Evolutionary conservation across 2,329 filamentous ascomycete species (phyloP), one percentile per base, ranked within the genome.

Genomic region (Colletotrichum australisinense): DNA sequence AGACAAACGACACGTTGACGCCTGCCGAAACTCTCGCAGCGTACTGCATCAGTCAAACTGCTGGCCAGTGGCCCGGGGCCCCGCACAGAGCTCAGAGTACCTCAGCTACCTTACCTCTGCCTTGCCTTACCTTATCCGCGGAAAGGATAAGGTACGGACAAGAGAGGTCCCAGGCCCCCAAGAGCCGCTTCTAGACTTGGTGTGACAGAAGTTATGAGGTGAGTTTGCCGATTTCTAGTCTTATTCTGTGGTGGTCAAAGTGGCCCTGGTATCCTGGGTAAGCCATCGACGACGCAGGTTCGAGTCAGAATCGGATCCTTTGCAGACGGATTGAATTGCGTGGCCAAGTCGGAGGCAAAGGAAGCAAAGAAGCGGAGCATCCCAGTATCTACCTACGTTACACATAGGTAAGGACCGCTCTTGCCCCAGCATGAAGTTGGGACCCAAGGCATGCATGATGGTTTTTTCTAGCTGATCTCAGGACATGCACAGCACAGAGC

Each of bases 31-130:
- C 60, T 62, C 60, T 65, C 56, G 60, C 35, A 66, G 56, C 35
- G 49, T 62, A 62, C 67, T 35, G 57, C 67, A 57, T 73, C 26
- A 52, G 32, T 11, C 28, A 65, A 70, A 65, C 70, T 49, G 55
- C 59, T 70, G 60, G 65, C 42, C 69, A 59, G 55, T 72, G 70
- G 71, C 42, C 67, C 46, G 55, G 38, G 60, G 62, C 26, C 35
- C 14, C 67, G 71, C 71, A 66, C 67, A 58, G 67, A 65, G 59
- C 67, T 63, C 30, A 24, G 11, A 30, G 59, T 59, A 46, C 64
- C 42, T 49, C 12, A 7, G 4, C 19, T 22, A 22, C 8, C 42
- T 49, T 49, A 49, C 42, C 32, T 49, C 55, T 42, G 6, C 38
- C 38, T 42, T 35, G 38, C 38, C 38, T 42, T 49, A 49, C 19